Base-by-base conservation (phyloP, 1,284 basidiomycete species). In the Cryptococcus neoformans region DNA sequence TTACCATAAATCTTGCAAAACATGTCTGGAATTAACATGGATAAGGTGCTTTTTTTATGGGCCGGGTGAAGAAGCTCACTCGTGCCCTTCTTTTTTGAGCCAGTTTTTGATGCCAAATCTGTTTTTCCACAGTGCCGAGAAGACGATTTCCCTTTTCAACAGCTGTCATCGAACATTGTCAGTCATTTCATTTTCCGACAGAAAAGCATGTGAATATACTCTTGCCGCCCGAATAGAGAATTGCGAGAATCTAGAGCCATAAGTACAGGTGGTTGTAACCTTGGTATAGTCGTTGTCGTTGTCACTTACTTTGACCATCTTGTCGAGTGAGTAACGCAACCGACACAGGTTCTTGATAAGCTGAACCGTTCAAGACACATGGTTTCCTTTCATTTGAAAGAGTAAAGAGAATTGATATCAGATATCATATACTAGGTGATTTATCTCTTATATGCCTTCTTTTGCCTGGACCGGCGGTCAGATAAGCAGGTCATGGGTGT, bases 51-150 rank as follows among this genome's bases (percentile, higher is more conserved):
- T 14, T 17, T 14, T 16, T 6, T 7, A 39, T 44, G 35, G 8
- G 21, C 21, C 21, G 11, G 28, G 21, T 14, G 14, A 36, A 14
- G 2, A 6, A 49, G 88, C 80, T 67, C 82, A 83, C 76, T 92
- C 87, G 75, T 92, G 89, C 28, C 92, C 92, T 60, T 86, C 80
- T 38, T 84, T 84, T 68, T 85, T 82, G 66, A 91, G 79, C 85
- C 87, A 91, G 6, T 84, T 72, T 53, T 81, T 80, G 60, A 92
- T 79, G 51, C 88, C 89, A 63, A 92, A 85, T 21, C 86, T 89
- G 83, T 81, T 96, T 96, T 80, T 98, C 90, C 59, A 87, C 83
- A 14, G 93, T 92, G 55, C 92, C 93, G 48, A 95, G 83, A 42
- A 96, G 86, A 76, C 89, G 85, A 53, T 89, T 84, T 79, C 95